Conservation (phyloP, 2,329 filamentous ascomycete genomes). For the Fulvia fulva region DNA sequence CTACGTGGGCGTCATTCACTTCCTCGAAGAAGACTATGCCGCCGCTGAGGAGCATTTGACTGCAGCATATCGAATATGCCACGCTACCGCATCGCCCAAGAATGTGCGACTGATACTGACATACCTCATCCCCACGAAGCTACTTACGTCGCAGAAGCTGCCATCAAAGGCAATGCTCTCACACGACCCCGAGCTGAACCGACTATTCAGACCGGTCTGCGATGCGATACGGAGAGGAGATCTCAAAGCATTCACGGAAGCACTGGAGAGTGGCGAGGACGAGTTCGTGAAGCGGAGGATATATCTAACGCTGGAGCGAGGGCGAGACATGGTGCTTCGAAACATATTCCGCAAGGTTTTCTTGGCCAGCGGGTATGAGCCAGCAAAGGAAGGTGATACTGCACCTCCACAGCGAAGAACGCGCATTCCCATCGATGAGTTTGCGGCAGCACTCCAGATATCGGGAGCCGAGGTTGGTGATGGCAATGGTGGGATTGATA, state of each 20-base stretch:
- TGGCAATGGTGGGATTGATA: slow-evolving; percentile 65
- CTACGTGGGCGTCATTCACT: slow-evolving; percentile 88
- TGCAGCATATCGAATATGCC: slow-evolving; percentile 77
- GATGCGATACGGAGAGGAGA: slow-evolving; percentile 78
- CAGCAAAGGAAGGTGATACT: slow-evolving; percentile 59
- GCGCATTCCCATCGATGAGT: slow-evolving; percentile 77
- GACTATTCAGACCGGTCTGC: slow-evolving; percentile 73
- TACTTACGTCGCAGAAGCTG: slow-evolving; percentile 81
- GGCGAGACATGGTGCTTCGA: slow-evolving; percentile 83
- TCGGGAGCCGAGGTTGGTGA: slow-evolving; percentile 49
- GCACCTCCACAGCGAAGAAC: slow-evolving; percentile 63
- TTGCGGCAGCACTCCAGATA: slow-evolving; percentile 77
- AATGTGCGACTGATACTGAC: slow-evolving; percentile 92
- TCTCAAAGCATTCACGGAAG: slow-evolving; percentile 76
- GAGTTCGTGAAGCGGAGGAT: slow-evolving; percentile 91
- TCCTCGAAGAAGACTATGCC: slow-evolving; percentile 88
- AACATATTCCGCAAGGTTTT: slow-evolving; percentile 93
- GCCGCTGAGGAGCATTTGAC: slow-evolving; percentile 77
- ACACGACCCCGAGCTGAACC: slow-evolving; percentile 71
- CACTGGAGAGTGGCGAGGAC: slow-evolving; percentile 76
- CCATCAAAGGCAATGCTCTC: slow-evolving; percentile 68
- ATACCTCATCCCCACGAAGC: slow-evolving; percentile 89
- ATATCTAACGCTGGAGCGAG: slow-evolving; percentile 88
- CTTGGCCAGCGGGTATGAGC: slow-evolving; percentile 75
- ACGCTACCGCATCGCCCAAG: slow-evolving; percentile 57